Conservation (phyloP, 495 filamentous ascomycete species). For the Hypoxylon intermedium region DNA sequence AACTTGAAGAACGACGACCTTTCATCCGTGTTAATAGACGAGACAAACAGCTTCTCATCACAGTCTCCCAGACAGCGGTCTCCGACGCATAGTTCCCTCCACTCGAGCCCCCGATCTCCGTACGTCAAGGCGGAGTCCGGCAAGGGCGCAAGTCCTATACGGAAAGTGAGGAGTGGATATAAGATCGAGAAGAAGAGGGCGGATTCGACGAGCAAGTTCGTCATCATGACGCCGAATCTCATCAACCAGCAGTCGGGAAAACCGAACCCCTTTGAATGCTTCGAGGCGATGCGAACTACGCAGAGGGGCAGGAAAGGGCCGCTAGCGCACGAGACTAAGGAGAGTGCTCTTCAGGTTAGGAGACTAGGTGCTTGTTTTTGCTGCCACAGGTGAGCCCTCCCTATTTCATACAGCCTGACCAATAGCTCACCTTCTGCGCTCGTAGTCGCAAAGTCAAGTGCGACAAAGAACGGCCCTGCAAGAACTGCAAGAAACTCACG, state of each 20-base stretch:
- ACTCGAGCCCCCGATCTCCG: constrained; percentile 44
- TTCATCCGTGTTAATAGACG: constrained; percentile 48
- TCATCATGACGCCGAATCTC: constrained; percentile 55
- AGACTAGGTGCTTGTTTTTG: constrained; percentile 58
- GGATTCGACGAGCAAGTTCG: constrained; percentile 49
- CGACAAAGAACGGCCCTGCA: constrained; percentile 55
- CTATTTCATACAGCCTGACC: constrained; percentile 16
- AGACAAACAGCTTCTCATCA: constrained; percentile 39
- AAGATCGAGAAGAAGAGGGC: constrained; percentile 49
- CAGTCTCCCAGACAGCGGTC: constrained; percentile 43
- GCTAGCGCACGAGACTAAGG: constrained; percentile 53
- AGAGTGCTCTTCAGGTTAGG: constrained; percentile 55
- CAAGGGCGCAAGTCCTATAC: constrained; percentile 42
- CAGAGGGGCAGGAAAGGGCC: constrained; percentile 58
- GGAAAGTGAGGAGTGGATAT: constrained; percentile 42
- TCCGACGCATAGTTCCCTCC: constrained; percentile 36
- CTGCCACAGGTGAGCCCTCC: constrained; percentile 48
- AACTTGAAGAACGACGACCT: constrained; percentile 42
- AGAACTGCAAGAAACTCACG: constrained; percentile 54
- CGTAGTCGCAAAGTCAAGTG: constrained; percentile 52
- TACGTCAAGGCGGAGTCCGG: constrained; percentile 42
- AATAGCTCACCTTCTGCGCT: constrained; percentile 3
- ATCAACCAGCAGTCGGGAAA: constrained; percentile 52
- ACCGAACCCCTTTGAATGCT: constrained; percentile 56
- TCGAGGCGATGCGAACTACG: constrained; percentile 52